phyloP scores from a whole-genome alignment of 495 filamentous ascomycete species.

The Entonaema liquescens region DNA sequence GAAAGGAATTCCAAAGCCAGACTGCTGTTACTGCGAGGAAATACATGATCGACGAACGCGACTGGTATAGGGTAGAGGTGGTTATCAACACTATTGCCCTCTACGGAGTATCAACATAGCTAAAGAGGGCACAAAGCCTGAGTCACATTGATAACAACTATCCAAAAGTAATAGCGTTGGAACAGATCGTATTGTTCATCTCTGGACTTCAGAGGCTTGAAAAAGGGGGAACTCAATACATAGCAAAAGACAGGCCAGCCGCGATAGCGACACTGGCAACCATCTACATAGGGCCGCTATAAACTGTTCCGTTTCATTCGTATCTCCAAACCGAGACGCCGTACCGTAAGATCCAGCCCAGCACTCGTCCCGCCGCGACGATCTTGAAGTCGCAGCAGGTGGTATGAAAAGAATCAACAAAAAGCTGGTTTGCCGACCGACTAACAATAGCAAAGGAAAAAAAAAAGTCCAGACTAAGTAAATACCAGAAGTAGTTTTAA shows the following conservation, averaged over 20 bases:
- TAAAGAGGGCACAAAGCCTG: not conserved
- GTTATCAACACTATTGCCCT: not conserved
- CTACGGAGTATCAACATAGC: not conserved
- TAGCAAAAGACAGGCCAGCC: conserved; percentile 25
- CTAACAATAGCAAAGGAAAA: conserved; percentile 14
- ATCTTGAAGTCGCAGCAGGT: conserved; percentile 12
- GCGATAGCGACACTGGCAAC: conserved; percentile 12
- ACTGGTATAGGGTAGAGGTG: not conserved
- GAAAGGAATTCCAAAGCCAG: not conserved
- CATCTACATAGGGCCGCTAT: conserved; percentile 12
- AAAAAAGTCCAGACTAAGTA: conserved; percentile 40
- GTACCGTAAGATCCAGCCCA: conserved; percentile 37
- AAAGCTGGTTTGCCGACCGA: conserved; percentile 20
- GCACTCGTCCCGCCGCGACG: conserved; percentile 18
- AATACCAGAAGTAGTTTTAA: conserved; percentile 37
- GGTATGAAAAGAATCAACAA: conserved; percentile 38
- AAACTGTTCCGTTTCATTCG: conserved; percentile 33
- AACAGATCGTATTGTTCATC: conserved; percentile 32
- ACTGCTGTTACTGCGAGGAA: too few species aligned
- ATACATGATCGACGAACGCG: not conserved
- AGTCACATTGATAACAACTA: not conserved
- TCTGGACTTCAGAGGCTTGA: conserved; percentile 7
- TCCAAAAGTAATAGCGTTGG: conserved; percentile 9
- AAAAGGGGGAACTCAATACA: conserved; percentile 23
- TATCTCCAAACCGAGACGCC: conserved; percentile 43